Evolutionary conservation across 2,329 filamentous ascomycete species (phyloP), one percentile per base, ranked within the genome.

Genomic region (Penicillium brevicompactum): DNA sequence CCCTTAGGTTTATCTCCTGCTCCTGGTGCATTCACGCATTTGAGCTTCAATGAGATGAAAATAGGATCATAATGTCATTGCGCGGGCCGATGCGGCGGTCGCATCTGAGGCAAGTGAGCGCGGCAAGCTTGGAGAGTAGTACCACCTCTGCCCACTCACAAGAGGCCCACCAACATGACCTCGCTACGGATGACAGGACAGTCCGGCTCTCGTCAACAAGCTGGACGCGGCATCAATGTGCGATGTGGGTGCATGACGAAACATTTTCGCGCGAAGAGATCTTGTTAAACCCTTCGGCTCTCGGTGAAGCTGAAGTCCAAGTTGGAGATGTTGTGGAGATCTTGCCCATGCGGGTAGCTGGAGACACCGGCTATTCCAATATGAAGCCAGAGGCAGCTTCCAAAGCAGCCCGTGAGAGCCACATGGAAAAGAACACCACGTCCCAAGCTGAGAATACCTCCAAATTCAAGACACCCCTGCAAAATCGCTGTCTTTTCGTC

Each of bases 241-340:
- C 77, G 2, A 70, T 84, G 13, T 84, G 81, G 80, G 80, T 82
- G 7, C 82, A 85, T 63, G 89, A 92, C 70, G 90, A 95, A 62
- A 85, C 83, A 41, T 88, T 92, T 66, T 87, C 88, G 8, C 84
- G 83, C 54, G 90, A 95, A 66, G 90, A 93, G 64, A 87, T 94
- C 43, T 80, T 94, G 21, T 82, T 95, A 67, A 94, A 93, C 69
- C 80, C 88, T 55, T 86, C 90, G 53, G 81, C 87, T 14, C 84
- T 93, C 56, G 83, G 85, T 50, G 81, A 83, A 60, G 78, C 81
- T 43, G 81, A 84, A 44, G 80, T 91, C 59, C 82, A 82, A 53
- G 78, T 85, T 0, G 90, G 89, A 24, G 83, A 84, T 58, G 77
- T 95, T 52, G 86, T 94, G 74, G 88, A 91, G 64, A 87, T 95